A percentile compares a stretch with the other conserved stretches of the same genome.
phyloP scores from a whole-genome alignment of 2,329 filamentous ascomycete genomes.

The Epichloe scottii region DNA sequence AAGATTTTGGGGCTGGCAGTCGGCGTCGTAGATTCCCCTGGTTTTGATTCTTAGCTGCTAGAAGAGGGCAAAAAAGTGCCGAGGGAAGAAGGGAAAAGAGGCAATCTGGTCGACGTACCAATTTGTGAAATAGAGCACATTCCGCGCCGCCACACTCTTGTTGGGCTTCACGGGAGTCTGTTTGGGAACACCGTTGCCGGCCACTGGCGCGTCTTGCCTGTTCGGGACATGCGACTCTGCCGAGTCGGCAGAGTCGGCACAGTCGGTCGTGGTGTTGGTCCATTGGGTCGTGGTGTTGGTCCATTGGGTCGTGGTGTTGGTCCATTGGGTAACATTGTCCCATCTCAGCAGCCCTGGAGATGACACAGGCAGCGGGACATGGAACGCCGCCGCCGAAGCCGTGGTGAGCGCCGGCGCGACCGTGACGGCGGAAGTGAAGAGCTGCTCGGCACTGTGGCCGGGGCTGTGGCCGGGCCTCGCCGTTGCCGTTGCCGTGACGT shows the following conservation, averaged over 20 bases:
- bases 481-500: neutral
- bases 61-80: no score
- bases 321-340: conserved; percentile 1
- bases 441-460: neutral
- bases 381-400: neutral
- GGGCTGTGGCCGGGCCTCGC: neutral
- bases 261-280: neutral
- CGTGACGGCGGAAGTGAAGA: neutral
- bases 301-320: no score
- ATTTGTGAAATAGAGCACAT: conserved; percentile 41
- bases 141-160: conserved; percentile 12
- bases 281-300: neutral
- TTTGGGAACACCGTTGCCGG: neutral
- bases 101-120: conserved; percentile 24
- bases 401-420: neutral
- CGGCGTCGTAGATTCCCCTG: conserved; percentile 53
- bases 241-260: no score
- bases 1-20: conserved; percentile 59
- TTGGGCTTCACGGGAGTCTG: neutral
- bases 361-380: neutral
- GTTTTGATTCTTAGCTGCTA: conserved; percentile 25
- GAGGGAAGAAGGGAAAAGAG: no score
- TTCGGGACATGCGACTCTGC: neutral
- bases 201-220: neutral
- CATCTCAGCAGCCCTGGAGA: neutral